A percentile compares a stretch with the other conserved stretches of the same genome.
Evolutionary conservation across 306 rosid species (phyloP).

Genomic region (Ammopiptanthus mongolicus): DNA sequence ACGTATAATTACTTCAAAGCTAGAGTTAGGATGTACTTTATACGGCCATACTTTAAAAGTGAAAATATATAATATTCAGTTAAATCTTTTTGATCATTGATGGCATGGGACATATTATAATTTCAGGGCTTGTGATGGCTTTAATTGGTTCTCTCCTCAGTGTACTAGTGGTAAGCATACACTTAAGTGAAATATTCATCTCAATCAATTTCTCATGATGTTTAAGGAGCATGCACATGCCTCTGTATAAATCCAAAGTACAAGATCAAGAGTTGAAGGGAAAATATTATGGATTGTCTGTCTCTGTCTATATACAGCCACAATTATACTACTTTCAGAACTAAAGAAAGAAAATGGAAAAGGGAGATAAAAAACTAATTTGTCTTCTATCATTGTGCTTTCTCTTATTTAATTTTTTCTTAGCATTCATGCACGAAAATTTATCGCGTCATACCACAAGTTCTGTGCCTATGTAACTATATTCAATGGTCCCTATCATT

Average conservation of each 20-base stretch:
- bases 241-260: neutral
- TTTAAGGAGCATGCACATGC: slow-evolving; percentile 6
- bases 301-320: neutral
- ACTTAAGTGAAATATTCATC: slow-evolving; percentile 3
- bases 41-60: too few relatives aligned
- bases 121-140: slow-evolving; percentile 80
- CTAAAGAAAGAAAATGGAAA: neutral
- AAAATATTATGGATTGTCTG: neutral
- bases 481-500: neutral
- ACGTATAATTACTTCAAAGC: neutral
- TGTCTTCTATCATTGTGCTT: neutral
- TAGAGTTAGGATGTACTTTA: neutral
- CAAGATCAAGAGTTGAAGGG: neutral
- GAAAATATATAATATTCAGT: too few relatives aligned
- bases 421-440: neutral
- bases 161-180: slow-evolving; percentile 52
- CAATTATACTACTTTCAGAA: neutral
- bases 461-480: neutral
- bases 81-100: too few relatives aligned
- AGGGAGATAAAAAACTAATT: neutral
- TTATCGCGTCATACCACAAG: neutral
- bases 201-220: neutral
- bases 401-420: neutral
- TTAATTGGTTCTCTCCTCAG: slow-evolving; percentile 72
- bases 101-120: neutral